Evolutionary conservation across 139 green algal genomes (phyloP).

Genomic region (Dunaliella sp.): DNA sequence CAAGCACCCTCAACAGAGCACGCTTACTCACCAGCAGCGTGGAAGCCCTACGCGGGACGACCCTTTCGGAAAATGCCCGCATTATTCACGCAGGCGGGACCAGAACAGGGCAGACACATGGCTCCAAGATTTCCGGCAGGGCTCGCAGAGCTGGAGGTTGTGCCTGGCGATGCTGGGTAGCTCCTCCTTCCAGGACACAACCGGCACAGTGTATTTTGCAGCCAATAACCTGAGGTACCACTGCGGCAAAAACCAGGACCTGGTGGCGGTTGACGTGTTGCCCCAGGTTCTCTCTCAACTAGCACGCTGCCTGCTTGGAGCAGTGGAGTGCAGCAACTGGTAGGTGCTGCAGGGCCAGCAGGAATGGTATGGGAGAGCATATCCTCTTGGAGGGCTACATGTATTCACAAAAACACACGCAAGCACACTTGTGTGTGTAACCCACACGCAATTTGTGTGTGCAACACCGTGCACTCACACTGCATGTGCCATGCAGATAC

Average conservation of each 20-base stretch:
- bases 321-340: slow-evolving; percentile 11
- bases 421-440: too few relatives aligned
- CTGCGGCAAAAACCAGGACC: slow-evolving; percentile 7
- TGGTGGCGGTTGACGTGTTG: not conserved
- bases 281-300: not conserved
- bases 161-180: slow-evolving; percentile 8
- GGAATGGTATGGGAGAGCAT: not conserved
- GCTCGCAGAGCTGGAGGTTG: not conserved
- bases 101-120: slow-evolving; percentile 12
- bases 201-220: not conserved
- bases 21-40: not conserved
- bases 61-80: not conserved
- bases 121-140: slow-evolving; percentile 5
- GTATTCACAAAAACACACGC: too few relatives aligned
- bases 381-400: slow-evolving; percentile 1
- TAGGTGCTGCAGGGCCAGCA: slow-evolving; percentile 6
- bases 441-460: too few relatives aligned
- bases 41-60: not conserved
- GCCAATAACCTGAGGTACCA: slow-evolving; percentile 11
- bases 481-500: too few relatives aligned
- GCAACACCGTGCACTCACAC: too few relatives aligned
- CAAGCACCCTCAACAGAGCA: too few relatives aligned
- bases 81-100: not conserved
- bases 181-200: not conserved
- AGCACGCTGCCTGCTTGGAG: not conserved